A percentile compares a stretch with the other conserved stretches of the same genome.
Conservation (phyloP, 257 asterid species). For the Lavandula angustifolia region DNA sequence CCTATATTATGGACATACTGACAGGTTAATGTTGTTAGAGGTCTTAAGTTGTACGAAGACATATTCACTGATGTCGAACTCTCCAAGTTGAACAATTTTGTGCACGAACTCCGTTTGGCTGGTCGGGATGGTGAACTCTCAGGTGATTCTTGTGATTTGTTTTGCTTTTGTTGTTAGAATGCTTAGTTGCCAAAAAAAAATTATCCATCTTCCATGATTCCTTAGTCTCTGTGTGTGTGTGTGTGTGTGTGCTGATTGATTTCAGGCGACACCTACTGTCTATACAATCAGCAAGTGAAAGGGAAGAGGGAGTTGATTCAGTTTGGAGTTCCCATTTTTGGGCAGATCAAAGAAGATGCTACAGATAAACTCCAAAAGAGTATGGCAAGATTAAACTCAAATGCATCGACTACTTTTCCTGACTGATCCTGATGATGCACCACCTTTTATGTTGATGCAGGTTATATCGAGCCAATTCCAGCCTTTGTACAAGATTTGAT, state of each 20-base stretch:
- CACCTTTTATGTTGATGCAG: slow-evolving; percentile 36
- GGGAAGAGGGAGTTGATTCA: slow-evolving; percentile 97
- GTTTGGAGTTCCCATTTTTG: slow-evolving; percentile 90
- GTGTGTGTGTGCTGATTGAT: slow-evolving; percentile 4
- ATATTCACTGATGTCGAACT: slow-evolving; percentile 73
- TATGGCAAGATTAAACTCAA: slow-evolving; percentile 21
- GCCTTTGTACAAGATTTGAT: slow-evolving; percentile 65
- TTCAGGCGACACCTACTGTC: slow-evolving; percentile 88
- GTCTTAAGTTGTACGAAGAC: slow-evolving; percentile 86
- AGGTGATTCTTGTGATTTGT: slow-evolving; percentile 93
- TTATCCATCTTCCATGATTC: no score
- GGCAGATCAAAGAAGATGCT: slow-evolving; percentile 62
- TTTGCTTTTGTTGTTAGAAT: slow-evolving; percentile 56
- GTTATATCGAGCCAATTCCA: slow-evolving; percentile 85
- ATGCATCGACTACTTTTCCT: no score
- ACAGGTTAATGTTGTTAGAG: slow-evolving; percentile 94
- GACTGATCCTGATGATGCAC: no score
- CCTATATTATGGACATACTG: neutral
- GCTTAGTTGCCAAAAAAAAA: no score
- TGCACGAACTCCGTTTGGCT: slow-evolving; percentile 82
- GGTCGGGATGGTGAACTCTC: slow-evolving; percentile 97
- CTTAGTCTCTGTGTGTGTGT: no score
- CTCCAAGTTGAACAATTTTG: slow-evolving; percentile 76
- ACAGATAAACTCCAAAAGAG: slow-evolving; percentile 52
- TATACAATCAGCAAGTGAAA: slow-evolving; percentile 82